Conservation (phyloP, 1,284 basidiomycete genomes). For the Leccinum insolens region DNA sequence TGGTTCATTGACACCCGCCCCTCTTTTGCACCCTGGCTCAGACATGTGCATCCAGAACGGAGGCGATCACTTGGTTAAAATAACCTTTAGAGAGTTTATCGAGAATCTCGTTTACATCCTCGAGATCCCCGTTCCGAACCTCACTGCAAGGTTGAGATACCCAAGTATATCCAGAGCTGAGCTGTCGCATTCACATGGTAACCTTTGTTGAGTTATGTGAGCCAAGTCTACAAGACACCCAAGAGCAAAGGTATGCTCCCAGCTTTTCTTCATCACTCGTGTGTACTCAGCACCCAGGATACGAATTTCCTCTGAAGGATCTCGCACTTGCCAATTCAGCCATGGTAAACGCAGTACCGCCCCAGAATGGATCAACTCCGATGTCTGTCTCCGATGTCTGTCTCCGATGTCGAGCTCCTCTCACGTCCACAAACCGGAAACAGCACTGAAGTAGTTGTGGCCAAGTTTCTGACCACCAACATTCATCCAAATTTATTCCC, state of each 20-base stretch:
- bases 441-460: constrained; percentile 99
- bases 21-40: constrained; percentile 46
- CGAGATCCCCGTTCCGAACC: constrained; percentile 71
- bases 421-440: constrained; percentile 96
- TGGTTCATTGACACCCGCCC: constrained; percentile 6
- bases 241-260: constrained; percentile 36
- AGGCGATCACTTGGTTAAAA: constrained; percentile 82
- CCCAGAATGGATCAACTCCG: constrained; percentile 96
- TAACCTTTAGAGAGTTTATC: constrained; percentile 90
- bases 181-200: constrained; percentile 85
- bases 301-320: constrained; percentile 83
- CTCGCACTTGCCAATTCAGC: constrained; percentile 70
- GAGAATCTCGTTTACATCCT: constrained; percentile 89
- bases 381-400: constrained; percentile 66
- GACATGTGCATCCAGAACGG: constrained; percentile 98
- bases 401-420: constrained; percentile 86
- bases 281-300: constrained; percentile 48
- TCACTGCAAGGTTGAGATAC: constrained; percentile 85
- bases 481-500: no score
- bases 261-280: background rate
- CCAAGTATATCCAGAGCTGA: constrained; percentile 91
- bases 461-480: constrained; percentile 36
- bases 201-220: constrained; percentile 76
- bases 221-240: constrained; percentile 80
- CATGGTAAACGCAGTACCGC: constrained; percentile 87